These are phyloP conservation scores for Flaveria bidentis DNA, from an alignment of 129 eudicot species.

Conservation along the genomic window DNA sequence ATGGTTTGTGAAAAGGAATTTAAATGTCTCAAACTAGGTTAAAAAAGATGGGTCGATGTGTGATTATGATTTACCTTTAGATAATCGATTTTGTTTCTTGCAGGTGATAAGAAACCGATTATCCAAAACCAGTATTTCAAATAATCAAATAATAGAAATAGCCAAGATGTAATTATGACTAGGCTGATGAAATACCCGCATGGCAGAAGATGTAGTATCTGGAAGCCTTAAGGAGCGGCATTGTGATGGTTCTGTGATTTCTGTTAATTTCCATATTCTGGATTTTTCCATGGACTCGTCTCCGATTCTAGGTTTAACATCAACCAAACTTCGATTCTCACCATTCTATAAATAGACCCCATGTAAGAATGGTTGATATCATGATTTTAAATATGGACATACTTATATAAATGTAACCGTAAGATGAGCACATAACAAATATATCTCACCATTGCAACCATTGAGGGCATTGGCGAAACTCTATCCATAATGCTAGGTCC, in stretches of 20 bases:
- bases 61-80: neutral
- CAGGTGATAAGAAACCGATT: neutral
- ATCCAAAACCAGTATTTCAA: neutral
- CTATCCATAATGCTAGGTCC: constrained; percentile 67
- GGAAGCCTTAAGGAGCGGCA: constrained; percentile 83
- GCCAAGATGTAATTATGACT: constrained; percentile 1
- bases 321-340: constrained; percentile 64
- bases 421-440: neutral
- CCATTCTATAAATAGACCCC: constrained; percentile 56
- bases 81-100: neutral
- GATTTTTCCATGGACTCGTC: constrained; percentile 74
- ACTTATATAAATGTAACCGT: neutral
- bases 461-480: constrained; percentile 53
- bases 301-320: constrained; percentile 72
- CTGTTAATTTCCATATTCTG: constrained; percentile 67
- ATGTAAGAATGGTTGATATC: constrained; percentile 4
- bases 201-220: constrained; percentile 58
- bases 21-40: neutral
- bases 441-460: constrained; percentile 57
- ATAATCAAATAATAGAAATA: neutral
- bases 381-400: neutral
- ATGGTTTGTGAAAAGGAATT: neutral
- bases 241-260: constrained; percentile 70
- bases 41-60: neutral
- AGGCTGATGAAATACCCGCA: constrained; percentile 49